phyloP scores from a whole-genome alignment of 306 rosid genomes.

The Castanea sativa region DNA sequence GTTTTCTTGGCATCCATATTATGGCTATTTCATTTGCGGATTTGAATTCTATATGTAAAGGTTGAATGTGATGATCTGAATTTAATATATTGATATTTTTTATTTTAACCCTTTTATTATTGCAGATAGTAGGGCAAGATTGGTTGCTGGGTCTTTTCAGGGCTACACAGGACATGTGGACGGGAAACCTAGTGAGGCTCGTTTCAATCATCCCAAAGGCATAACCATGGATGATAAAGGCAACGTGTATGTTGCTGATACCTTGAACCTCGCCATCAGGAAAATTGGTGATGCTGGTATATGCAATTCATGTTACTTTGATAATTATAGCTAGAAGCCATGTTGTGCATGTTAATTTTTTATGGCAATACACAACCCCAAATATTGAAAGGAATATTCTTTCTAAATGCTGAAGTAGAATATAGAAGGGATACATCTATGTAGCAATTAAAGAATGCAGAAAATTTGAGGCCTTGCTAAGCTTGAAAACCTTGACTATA shows the following conservation, averaged over 20 bases:
- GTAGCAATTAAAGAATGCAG: too few species aligned
- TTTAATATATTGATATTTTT: not conserved
- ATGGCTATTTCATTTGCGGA: too few species aligned
- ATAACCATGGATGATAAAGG: slow-evolving; percentile 92
- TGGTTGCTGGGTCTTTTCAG: slow-evolving; percentile 98
- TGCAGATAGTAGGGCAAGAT: slow-evolving; percentile 97
- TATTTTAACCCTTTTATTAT: slow-evolving; percentile 11
- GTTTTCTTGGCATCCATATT: not conserved
- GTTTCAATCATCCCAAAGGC: slow-evolving; percentile 94
- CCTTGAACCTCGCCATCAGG: slow-evolving; percentile 86
- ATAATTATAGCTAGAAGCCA: slow-evolving; percentile 21
- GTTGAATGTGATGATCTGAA: not conserved
- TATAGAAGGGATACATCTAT: not conserved
- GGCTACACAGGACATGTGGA: slow-evolving; percentile 89
- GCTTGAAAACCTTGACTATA: not conserved
- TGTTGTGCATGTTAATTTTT: slow-evolving; percentile 15
- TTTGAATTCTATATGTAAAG: not conserved
- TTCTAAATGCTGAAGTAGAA: not conserved
- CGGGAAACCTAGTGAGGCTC: slow-evolving; percentile 93
- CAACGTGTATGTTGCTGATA: slow-evolving; percentile 96
- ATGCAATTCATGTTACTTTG: slow-evolving; percentile 23
- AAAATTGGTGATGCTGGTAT: slow-evolving; percentile 93
- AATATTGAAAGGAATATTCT: not conserved
- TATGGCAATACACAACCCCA: slow-evolving; percentile 14
- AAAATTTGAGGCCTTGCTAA: not conserved